phyloP scores from a whole-genome alignment of 2,329 filamentous ascomycete genomes.

The Apiospora saccharicola region DNA sequence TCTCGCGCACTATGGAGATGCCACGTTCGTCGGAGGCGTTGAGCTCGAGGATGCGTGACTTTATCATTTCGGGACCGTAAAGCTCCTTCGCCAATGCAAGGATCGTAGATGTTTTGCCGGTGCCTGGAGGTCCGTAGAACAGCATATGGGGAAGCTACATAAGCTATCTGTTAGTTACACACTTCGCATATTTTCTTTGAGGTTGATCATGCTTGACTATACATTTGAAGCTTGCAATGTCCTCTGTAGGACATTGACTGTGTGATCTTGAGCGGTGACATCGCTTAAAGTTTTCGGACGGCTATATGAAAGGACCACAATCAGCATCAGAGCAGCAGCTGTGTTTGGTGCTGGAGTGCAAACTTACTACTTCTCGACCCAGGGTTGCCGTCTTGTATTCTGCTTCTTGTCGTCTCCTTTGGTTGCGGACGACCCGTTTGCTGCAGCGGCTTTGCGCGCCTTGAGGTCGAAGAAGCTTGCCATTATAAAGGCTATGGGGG shows the following conservation, averaged over 20 bases:
- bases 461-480: constrained; percentile 96
- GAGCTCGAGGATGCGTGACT: constrained; percentile 94
- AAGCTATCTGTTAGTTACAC: constrained; percentile 28
- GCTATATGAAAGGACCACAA: constrained; percentile 55
- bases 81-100: constrained; percentile 97
- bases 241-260: constrained; percentile 88
- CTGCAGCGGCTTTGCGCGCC: constrained; percentile 83
- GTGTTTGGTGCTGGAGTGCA: neutral
- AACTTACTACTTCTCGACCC: constrained; percentile 97
- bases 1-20: constrained; percentile 95
- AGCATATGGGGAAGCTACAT: constrained; percentile 92
- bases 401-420: constrained; percentile 73
- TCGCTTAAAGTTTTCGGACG: constrained; percentile 93
- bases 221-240: constrained; percentile 95
- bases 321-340: constrained; percentile 37
- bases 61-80: constrained; percentile 93
- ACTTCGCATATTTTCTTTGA: constrained; percentile 25
- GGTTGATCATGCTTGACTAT: constrained; percentile 19
- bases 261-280: constrained; percentile 97
- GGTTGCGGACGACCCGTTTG: constrained; percentile 65
- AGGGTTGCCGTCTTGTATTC: constrained; percentile 78
- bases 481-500: constrained; percentile 57
- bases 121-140: constrained; percentile 97
- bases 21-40: constrained; percentile 99
- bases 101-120: constrained; percentile 97